Percentiles rank a stretch among this genome's conserved stretches.
phyloP scores from a whole-genome alignment of 345 rosid species.

The Hevea brasiliensis region DNA sequence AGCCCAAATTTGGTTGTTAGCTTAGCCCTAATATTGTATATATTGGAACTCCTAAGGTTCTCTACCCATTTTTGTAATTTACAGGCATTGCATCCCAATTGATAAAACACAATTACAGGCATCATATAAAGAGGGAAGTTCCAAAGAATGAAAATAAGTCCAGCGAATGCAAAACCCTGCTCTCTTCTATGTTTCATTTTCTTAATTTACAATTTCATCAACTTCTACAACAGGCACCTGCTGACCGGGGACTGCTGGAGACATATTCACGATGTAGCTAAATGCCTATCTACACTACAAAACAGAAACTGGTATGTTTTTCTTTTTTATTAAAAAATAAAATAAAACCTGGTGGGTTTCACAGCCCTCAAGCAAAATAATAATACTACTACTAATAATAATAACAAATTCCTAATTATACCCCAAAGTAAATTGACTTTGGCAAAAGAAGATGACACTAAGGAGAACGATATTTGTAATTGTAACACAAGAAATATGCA shows the following conservation, averaged over 20 bases:
- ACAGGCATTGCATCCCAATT: background rate
- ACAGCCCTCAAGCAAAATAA: too few relatives aligned
- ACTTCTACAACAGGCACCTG: too few relatives aligned
- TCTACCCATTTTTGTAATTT: too few relatives aligned
- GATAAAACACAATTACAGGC: conserved; percentile 1
- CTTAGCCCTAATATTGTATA: background rate
- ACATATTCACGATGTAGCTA: too few relatives aligned
- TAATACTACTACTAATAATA: too few relatives aligned
- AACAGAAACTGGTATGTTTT: background rate
- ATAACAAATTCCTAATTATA: too few relatives aligned
- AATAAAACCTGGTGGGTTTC: too few relatives aligned
- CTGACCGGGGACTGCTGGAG: too few relatives aligned
- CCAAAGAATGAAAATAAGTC: background rate
- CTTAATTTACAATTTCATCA: too few relatives aligned
- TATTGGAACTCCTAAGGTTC: too few relatives aligned
- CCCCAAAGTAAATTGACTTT: too few relatives aligned
- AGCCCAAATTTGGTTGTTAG: background rate
- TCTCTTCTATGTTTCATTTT: background rate
- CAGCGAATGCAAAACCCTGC: background rate
- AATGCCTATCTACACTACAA: background rate
- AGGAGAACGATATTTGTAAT: background rate
- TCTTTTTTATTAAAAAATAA: too few relatives aligned
- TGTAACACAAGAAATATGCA: conserved; percentile 1
- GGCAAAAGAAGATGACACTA: background rate
- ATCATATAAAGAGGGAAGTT: background rate